phyloP scores from a whole-genome alignment of 78 protist species.

The Mastigamoeba balamuthi region DNA sequence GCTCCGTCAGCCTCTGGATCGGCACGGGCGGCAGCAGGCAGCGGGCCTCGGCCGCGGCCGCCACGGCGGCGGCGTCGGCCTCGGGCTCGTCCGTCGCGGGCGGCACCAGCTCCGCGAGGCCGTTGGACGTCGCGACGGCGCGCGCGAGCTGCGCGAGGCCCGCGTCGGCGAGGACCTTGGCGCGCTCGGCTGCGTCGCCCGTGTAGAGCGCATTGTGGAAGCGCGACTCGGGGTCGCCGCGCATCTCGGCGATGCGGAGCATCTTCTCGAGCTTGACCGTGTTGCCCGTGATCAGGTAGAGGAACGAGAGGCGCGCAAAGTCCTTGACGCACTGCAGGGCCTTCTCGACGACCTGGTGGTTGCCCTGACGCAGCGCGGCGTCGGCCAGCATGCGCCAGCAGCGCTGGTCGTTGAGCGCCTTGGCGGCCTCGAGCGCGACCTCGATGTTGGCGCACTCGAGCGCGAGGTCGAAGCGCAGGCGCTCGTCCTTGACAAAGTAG shows the following conservation, averaged over 20 bases:
- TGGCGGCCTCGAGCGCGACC: conserved; percentile 71
- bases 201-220: conserved; percentile 85
- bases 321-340: conserved; percentile 71
- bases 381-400: conserved; percentile 81
- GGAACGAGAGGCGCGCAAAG: conserved; percentile 83
- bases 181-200: conserved; percentile 81
- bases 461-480: conserved; percentile 88
- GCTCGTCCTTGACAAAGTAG: conserved; percentile 90
- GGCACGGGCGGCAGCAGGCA: conserved; percentile 60
- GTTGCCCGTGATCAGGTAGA: conserved; percentile 92
- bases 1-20: conserved; percentile 13
- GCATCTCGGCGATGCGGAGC: conserved; percentile 68
- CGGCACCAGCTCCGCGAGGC: conserved; percentile 60
- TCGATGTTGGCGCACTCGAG: conserved; percentile 94
- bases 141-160: conserved; percentile 73
- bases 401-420: conserved; percentile 63
- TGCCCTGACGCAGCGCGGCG: conserved; percentile 86
- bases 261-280: conserved; percentile 71
- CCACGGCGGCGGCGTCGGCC: neutral
- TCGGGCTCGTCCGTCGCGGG: neutral
- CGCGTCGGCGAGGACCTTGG: conserved; percentile 52
- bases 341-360: conserved; percentile 84
- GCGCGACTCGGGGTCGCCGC: conserved; percentile 49
- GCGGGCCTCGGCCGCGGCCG: conserved; percentile 1
- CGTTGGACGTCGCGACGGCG: conserved; percentile 67